These are phyloP conservation scores for Cladorrhinum samala DNA, from an alignment of 495 filamentous ascomycete genomes.

Conservation along the genomic window DNA sequence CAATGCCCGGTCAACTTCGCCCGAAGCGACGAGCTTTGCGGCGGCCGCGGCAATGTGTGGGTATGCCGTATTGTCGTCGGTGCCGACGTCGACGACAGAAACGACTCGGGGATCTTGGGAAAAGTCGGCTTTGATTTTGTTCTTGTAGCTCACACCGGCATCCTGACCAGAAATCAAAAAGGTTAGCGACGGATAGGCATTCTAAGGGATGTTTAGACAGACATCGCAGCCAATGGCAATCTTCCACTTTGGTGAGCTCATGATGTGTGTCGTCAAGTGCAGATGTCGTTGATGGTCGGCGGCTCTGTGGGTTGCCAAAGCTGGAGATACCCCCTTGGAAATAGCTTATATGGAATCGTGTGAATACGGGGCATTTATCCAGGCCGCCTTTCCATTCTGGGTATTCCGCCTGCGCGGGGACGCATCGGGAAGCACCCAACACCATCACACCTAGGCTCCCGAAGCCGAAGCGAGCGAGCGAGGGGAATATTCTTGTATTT, in stretches of 20 bases:
- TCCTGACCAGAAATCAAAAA: constrained; percentile 39
- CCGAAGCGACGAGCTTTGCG: constrained; percentile 57
- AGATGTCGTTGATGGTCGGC: constrained; percentile 1
- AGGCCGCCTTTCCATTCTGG: constrained; percentile 25
- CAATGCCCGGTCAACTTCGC: constrained; percentile 70
- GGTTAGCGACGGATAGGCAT: constrained; percentile 11
- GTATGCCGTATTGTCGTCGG: constrained; percentile 74
- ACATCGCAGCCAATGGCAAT: constrained; percentile 45
- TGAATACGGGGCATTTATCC: constrained; percentile 25
- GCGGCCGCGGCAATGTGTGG: constrained; percentile 72
- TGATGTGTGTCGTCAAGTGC: constrained; percentile 11
- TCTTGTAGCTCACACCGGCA: constrained; percentile 73
- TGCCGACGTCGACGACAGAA: constrained; percentile 62
- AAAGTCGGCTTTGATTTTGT: constrained; percentile 68
- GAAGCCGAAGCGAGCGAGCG: constrained; percentile 1
- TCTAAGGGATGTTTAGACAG: constrained; percentile 22
- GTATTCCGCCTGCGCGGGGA: constrained; percentile 18
- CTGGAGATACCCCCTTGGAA: constrained; percentile 10
- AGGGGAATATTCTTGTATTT: constrained; percentile 16
- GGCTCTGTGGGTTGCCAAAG: constrained; percentile 8
- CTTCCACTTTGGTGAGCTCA: constrained; percentile 39
- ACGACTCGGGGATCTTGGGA: constrained; percentile 59
- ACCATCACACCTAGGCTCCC: constrained; percentile 9
- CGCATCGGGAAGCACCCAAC: constrained; percentile 6
- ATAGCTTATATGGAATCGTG: constrained; percentile 14